A percentile compares a stretch with the other conserved stretches of the same genome.
Conservation (phyloP, 140 eudicot species). For the Anethum foeniculum region DNA sequence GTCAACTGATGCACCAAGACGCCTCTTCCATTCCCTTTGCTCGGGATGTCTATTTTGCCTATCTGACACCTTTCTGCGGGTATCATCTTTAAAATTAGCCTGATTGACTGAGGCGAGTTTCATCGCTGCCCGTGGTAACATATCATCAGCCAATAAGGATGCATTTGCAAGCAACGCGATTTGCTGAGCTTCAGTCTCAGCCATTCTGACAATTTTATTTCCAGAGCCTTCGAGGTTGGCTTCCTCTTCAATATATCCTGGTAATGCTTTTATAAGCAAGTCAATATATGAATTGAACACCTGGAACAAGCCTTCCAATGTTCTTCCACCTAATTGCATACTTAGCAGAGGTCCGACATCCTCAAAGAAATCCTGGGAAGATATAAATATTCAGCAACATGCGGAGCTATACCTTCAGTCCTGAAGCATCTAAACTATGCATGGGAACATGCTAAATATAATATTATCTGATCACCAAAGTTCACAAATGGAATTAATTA, state of each 20-base stretch:
- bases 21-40: conserved; percentile 95
- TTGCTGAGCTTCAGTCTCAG: conserved; percentile 93
- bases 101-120: conserved; percentile 66
- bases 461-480: not conserved
- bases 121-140: conserved; percentile 96
- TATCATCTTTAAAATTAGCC: conserved; percentile 53
- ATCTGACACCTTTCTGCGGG: conserved; percentile 63
- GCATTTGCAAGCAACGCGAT: conserved; percentile 97
- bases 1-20: conserved; percentile 75
- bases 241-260: conserved; percentile 89
- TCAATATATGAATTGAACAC: conserved; percentile 67
- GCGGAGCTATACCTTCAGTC: not conserved
- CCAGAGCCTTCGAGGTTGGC: conserved; percentile 64
- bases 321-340: conserved; percentile 94
- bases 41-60: conserved; percentile 83
- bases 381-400: conserved; percentile 10
- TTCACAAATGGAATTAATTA: not conserved
- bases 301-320: conserved; percentile 83
- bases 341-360: conserved; percentile 94
- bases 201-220: conserved; percentile 79
- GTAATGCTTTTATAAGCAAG: conserved; percentile 89
- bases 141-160: conserved; percentile 78
- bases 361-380: conserved; percentile 81
- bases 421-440: not conserved
- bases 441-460: not conserved